Evolutionary conservation across 805 yeast genomes (phyloP).

Genomic region (Ogataea populi-albae): DNA sequence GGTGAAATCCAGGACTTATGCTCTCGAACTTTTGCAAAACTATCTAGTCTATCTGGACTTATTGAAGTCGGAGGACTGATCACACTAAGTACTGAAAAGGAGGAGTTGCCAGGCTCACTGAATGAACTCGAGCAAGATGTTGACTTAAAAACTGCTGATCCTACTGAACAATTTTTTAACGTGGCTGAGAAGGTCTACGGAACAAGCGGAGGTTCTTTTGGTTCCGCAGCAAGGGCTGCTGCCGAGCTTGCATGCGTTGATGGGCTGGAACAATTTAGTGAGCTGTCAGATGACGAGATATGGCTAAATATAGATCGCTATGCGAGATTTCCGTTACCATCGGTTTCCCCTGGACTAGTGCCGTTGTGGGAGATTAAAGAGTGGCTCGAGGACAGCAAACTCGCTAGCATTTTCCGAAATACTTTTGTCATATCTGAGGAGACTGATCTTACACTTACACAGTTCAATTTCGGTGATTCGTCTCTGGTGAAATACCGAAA

Average conservation of each 20-base stretch:
- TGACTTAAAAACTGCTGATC: constrained; percentile 13
- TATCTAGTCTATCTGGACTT: constrained; percentile 29
- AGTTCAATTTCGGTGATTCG: constrained; percentile 9
- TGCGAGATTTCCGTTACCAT: constrained; percentile 32
- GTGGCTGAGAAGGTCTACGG: constrained; percentile 42
- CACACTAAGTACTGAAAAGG: constrained; percentile 8
- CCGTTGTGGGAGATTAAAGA: constrained; percentile 46
- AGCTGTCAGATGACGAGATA: constrained; percentile 13
- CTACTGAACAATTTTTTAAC: constrained; percentile 10
- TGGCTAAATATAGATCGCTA: constrained; percentile 10
- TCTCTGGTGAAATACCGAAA: constrained; percentile 17
- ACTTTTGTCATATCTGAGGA: constrained; percentile 4
- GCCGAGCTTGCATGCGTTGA: constrained; percentile 3
- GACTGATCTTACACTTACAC: not conserved
- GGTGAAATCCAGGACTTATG: constrained; percentile 65
- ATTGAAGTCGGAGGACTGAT: constrained; percentile 29
- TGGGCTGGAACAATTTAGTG: constrained; percentile 12
- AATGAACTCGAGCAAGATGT: not conserved
- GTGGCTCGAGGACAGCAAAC: constrained; percentile 31
- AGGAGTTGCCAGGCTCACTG: too few relatives aligned
- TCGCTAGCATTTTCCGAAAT: constrained; percentile 8
- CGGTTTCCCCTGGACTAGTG: constrained; percentile 48
- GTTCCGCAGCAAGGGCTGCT: constrained; percentile 9
- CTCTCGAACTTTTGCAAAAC: constrained; percentile 41
- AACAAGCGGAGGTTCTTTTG: constrained; percentile 28